Base-by-base conservation (phyloP, 1,139 yeast genomes). In the Kodamaea suecica region DNA sequence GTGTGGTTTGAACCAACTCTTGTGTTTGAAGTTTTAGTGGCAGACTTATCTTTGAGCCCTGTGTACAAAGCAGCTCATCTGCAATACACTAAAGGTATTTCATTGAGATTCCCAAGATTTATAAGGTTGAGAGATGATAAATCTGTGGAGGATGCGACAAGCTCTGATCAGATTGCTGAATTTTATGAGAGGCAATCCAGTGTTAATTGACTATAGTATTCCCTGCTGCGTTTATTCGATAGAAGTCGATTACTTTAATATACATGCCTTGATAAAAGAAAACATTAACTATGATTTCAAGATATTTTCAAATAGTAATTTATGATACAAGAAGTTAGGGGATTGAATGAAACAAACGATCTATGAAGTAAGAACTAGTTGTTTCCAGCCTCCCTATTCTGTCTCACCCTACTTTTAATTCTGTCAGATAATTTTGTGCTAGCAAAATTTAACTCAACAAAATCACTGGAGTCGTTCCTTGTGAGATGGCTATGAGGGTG, bases 1-100 rank as follows among this genome's bases (percentile, higher is more conserved):
- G 92, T 92, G 9, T 92, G 98, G 98, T 85, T 92, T 53, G 96
- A 92, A 50, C 97, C 99, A 3, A 73, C 83, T 0, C 64, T 71
- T 31, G 71, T 92, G 5, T 90, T 95, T 67, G 99, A 92, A 59
- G 95, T 92, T 1, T 71, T 88, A 42, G 86, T 95, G 1, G 99
- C 99, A 0, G 98, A 92, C 61, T 69, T 92, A 35, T 87, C 97
- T 0, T 73, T 92, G 38, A 84, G 95, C 34, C 99, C 99, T 0
- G 70, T 88, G 8, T 92, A 92, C 58, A 88, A 87, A 52, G 95
- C 97, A 0, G 97, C 95, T 2, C 78, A 76, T 27, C 73, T 74
- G 23, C 76, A 76, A 38, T 76, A 81, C 42, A 95, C 92, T 1
- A 85, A 84, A 52, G 99, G 99, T 23, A 78, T 92, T 4, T 86